Evolutionary conservation across 306 rosid genomes (phyloP), one percentile per base, ranked within the genome.

Genomic region (Hylodesmum podocarpum): DNA sequence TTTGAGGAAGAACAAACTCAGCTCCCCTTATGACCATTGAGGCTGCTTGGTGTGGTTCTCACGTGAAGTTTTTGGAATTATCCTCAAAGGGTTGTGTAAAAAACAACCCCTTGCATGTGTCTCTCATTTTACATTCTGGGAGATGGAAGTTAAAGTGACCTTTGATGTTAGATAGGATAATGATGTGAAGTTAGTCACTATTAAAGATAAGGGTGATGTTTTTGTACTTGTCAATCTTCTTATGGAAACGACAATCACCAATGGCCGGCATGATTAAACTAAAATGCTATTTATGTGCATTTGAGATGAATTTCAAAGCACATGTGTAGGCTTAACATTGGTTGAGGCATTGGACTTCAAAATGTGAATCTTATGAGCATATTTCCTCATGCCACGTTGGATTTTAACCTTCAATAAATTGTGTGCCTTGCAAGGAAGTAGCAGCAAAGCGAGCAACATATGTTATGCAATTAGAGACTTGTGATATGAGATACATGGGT

Each of bases 231-330:
- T 21, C 74, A 79, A 79, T 72, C 13, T 55, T 77, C 31, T 81
- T 73, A 70, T 50, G 14, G 54, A 69, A 77, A 69, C 39, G 75
- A 88, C 87, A 80, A 65, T 72, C 36, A 72, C 36, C 59, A 74
- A 82, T 87, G 87, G 86, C 88, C 80, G 85, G 83, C 96, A 88
- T 73, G 77, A 82, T 79, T 80, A 66, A 80, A 62, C 81, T 59
- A 83, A 82, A 22, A 78, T 66, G 19, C 59, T 80, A 84, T 24
- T 33, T 33, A 6, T 6, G 36, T n/a, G 81, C 50, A 28, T 76
- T 78, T 82, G 31, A 74, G 86, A 39, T 80, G 82, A 81, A 33
- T 24, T 80, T 80, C 36, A 39, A 53, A 40, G 78, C 88, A 90
- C 80, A 84, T 90, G 89, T 87, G 90, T 93, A 70, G 84, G 81